phyloP scores from a whole-genome alignment of 2,329 filamentous ascomycete genomes.

The Cladophialophora psammophila region DNA sequence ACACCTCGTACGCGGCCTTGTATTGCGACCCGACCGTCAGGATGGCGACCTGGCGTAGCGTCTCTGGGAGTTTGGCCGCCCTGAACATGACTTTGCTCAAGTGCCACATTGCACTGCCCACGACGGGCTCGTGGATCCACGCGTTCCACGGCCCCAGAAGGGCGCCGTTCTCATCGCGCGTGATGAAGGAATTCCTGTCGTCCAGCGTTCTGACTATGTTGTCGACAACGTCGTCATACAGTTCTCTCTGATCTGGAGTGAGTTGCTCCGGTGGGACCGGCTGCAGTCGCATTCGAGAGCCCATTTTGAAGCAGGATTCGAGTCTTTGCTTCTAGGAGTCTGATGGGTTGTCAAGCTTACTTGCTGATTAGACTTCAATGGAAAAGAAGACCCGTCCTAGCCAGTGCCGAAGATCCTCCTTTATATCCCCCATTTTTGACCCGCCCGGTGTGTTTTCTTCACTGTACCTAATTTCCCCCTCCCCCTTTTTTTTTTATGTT shows the following conservation, averaged over 20 bases:
- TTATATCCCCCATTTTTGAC: background rate
- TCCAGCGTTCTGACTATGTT: slow-evolving; percentile 1
- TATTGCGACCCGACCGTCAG: background rate
- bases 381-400: no score
- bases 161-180: background rate
- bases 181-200: background rate
- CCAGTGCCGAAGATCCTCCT: no score
- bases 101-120: slow-evolving; percentile 1
- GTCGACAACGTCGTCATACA: slow-evolving; percentile 1
- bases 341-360: no score
- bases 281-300: background rate
- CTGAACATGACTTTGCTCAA: background rate
- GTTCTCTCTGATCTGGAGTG: background rate
- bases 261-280: background rate
- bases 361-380: no score
- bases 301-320: background rate
- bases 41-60: slow-evolving; percentile 6
- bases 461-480: no score
- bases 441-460: background rate
- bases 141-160: background rate
- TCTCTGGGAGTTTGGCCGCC: background rate
- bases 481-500: background rate
- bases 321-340: slow-evolving; percentile 38
- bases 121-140: slow-evolving; percentile 6
- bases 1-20: background rate